Percentiles rank a stretch among this genome's conserved stretches.
Evolutionary conservation across 176 grass and related monocot species (phyloP).

Genomic region (Hordeum marinum): DNA sequence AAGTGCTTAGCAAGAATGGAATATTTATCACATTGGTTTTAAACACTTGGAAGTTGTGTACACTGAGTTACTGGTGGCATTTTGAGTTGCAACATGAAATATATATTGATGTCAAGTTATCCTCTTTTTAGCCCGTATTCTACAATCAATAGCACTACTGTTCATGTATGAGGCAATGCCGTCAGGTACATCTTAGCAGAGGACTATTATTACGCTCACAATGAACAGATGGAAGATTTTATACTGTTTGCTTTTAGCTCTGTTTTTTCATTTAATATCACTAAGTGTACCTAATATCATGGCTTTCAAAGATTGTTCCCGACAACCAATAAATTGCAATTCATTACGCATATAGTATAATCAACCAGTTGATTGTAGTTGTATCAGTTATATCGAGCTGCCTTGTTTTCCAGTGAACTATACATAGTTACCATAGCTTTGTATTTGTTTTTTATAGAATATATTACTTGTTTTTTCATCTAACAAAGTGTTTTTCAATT

Average conservation of each 20-base stretch:
- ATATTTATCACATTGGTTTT: neutral
- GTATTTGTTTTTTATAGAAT: neutral
- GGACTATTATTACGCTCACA: no score
- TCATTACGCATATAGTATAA: neutral
- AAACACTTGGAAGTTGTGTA: neutral
- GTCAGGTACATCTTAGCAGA: neutral
- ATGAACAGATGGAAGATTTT: neutral
- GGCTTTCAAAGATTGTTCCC: neutral
- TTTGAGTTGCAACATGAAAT: neutral
- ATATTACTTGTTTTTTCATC: neutral
- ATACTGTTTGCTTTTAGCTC: neutral
- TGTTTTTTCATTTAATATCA: neutral
- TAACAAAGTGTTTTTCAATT: neutral
- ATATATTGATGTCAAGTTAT: neutral
- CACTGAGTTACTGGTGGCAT: neutral
- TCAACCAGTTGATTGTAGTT: neutral
- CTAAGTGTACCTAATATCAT: neutral
- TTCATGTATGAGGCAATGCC: neutral
- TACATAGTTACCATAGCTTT: neutral
- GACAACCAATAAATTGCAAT: neutral
- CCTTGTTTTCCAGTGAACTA: neutral
- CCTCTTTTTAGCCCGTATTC: neutral
- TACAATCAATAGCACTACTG: neutral
- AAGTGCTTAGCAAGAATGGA: neutral
- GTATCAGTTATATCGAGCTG: neutral